phyloP scores from a whole-genome alignment of 179 eudicot species.

The Beta lomatogona region DNA sequence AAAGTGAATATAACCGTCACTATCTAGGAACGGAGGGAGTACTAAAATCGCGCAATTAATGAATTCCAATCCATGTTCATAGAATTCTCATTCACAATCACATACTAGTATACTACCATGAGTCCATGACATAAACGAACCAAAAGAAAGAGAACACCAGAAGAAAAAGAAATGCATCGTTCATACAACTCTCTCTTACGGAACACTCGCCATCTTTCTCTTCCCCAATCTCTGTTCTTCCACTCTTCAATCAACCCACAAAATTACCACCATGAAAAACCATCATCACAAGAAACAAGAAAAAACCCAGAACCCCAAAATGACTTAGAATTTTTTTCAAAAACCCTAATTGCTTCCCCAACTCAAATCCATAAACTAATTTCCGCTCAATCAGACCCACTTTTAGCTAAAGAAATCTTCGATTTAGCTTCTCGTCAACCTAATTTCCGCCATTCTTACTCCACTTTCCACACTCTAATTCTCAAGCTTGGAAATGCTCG shows the following conservation, averaged over 20 bases:
- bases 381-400: conserved; percentile 75
- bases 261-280: background rate
- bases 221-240: conserved; percentile 17
- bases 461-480: conserved; percentile 64
- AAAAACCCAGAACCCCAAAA: conserved; percentile 25
- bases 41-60: no score
- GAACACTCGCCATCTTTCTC: conserved; percentile 1
- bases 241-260: conserved; percentile 29
- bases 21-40: no score
- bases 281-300: conserved; percentile 1
- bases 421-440: conserved; percentile 78
- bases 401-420: conserved; percentile 86
- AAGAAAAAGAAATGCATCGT: conserved; percentile 22
- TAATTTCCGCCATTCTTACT: conserved; percentile 62
- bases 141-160: background rate
- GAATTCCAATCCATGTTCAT: no score
- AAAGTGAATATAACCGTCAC: no score
- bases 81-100: no score
- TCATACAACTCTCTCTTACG: conserved; percentile 14
- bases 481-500: conserved; percentile 67
- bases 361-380: conserved; percentile 68
- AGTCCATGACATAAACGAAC: no score
- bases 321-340: conserved; percentile 25
- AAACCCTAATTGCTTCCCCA: conserved; percentile 52
- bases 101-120: no score